Evolutionary conservation across 1,284 basidiomycete genomes (phyloP).

Genomic region (Cryptococcus wingfieldii): DNA sequence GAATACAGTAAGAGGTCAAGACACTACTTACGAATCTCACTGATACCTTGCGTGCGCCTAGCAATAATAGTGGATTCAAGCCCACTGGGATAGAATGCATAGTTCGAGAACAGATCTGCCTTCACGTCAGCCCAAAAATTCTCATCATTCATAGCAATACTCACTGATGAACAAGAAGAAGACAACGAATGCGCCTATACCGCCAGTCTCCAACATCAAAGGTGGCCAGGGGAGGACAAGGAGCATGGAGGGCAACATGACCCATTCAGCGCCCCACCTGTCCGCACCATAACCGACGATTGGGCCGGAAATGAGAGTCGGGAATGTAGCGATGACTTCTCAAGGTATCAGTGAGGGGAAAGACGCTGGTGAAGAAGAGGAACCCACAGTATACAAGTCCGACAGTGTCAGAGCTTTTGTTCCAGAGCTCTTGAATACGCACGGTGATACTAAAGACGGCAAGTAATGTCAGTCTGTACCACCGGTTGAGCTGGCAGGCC

Average conservation of each 20-base stretch:
- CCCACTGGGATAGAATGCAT: slow-evolving; percentile 22
- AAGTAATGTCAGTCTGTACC: too few species aligned
- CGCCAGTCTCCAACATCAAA: slow-evolving; percentile 55
- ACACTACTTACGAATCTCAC: slow-evolving; percentile 27
- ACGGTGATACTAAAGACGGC: slow-evolving; percentile 55
- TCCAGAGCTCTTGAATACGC: slow-evolving; percentile 60
- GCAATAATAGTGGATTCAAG: slow-evolving; percentile 29
- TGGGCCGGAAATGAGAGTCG: slow-evolving; percentile 59
- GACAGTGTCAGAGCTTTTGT: slow-evolving; percentile 58
- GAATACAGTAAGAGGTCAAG: neutral
- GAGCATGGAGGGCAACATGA: slow-evolving; percentile 55
- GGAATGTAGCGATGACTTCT: slow-evolving; percentile 60
- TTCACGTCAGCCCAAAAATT: neutral
- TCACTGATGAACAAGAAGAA: slow-evolving; percentile 14
- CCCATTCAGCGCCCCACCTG: slow-evolving; percentile 58
- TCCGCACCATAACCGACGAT: slow-evolving; percentile 62
- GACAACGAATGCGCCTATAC: slow-evolving; percentile 60
- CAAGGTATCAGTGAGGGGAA: neutral
- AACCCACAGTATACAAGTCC: slow-evolving; percentile 59
- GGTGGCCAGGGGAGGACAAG: slow-evolving; percentile 64
- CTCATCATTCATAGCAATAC: neutral
- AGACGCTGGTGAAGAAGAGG: neutral
- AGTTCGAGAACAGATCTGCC: slow-evolving; percentile 19
- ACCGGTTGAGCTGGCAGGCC: too few species aligned
- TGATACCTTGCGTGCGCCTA: slow-evolving; percentile 30